Evolutionary conservation across 2,329 filamentous ascomycete species (phyloP), one percentile per base, ranked within the genome.

Genomic region (Colletotrichum sp.): DNA sequence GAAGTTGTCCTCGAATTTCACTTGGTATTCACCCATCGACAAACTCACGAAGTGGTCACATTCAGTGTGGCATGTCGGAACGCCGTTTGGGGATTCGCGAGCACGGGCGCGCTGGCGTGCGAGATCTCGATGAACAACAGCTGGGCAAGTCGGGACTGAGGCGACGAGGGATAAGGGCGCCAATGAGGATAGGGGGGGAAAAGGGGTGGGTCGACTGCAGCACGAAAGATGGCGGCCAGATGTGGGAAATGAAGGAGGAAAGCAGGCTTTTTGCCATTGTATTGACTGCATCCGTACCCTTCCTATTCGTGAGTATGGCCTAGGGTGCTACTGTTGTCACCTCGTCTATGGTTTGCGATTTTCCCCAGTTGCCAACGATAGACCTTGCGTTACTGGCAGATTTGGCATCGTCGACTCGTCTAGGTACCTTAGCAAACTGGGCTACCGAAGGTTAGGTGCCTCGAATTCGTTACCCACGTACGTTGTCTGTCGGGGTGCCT

Each of bases 211-310:
- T n/a, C 28, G 13, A 32, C 15, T 30, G 16, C 26, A 30, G 32
- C 55, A 59, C 55, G 60, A 21, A 39, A 30, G 57, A 61, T 30
- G 57, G 57, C 26, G 21, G 21, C 26, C 16, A 30, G 59, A n/a
- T 34, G 43, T 48, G 55, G 71, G 71, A 70, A 73, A 73, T 64
- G 57, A 73, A 21, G 30, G 32, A 52, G 63, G 65, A 68, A 68
- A 64, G 57, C 65, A 69, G 71, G 71, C 66, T 67, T 67, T 72
- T 24, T 18, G 26, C 61, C 32, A 34, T 63, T 21, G 59, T 43
- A 30, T 48, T 60, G 52, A 66, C 43, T 48, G 43, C 12, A 21
- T 39, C 30, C 15, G 32, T 28, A 36, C 32, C 26, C 7, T 32
- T 36, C 52, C 39, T 48, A 65, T 32, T n/a, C 68, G 48, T 65